phyloP scores from a whole-genome alignment of 208 protist species.

The Naegleria gruberi region DNA sequence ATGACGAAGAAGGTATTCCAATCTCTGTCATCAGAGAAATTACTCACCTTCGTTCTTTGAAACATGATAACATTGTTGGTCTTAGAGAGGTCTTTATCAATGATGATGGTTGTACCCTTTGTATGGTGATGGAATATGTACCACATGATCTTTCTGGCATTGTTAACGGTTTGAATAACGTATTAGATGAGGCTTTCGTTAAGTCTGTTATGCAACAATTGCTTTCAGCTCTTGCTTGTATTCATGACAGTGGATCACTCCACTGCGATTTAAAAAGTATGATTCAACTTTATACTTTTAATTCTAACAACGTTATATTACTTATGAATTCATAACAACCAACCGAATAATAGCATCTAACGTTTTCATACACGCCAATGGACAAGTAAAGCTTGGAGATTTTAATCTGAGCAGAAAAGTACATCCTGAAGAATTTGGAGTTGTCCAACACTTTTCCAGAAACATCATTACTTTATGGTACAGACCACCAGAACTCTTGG shows the following conservation, averaged over 20 bases:
- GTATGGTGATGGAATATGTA: slow-evolving; percentile 18
- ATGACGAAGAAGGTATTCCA: slow-evolving; percentile 2
- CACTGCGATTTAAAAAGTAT: slow-evolving; percentile 21
- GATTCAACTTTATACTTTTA: neutral
- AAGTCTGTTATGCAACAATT: slow-evolving; percentile 7
- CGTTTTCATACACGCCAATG: neutral
- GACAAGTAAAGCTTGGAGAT: slow-evolving; percentile 58
- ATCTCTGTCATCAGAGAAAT: neutral
- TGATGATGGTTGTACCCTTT: neutral
- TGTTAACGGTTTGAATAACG: neutral
- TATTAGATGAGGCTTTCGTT: neutral
- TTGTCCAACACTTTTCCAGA: slow-evolving; percentile 30
- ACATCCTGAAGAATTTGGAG: neutral
- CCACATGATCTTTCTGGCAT: slow-evolving; percentile 18
- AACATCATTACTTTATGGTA: slow-evolving; percentile 43
- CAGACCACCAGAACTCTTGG: slow-evolving; percentile 34
- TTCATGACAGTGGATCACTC: neutral
- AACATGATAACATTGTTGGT: slow-evolving; percentile 15
- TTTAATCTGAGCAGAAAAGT: slow-evolving; percentile 65
- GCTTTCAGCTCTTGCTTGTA: neutral
- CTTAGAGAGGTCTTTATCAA: neutral
- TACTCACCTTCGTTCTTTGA: neutral
- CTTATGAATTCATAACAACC: neutral
- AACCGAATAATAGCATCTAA: neutral
- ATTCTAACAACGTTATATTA: too few relatives aligned